phyloP scores from a whole-genome alignment of 2,329 filamentous ascomycete genomes.

The Fusarium zealandicum region DNA sequence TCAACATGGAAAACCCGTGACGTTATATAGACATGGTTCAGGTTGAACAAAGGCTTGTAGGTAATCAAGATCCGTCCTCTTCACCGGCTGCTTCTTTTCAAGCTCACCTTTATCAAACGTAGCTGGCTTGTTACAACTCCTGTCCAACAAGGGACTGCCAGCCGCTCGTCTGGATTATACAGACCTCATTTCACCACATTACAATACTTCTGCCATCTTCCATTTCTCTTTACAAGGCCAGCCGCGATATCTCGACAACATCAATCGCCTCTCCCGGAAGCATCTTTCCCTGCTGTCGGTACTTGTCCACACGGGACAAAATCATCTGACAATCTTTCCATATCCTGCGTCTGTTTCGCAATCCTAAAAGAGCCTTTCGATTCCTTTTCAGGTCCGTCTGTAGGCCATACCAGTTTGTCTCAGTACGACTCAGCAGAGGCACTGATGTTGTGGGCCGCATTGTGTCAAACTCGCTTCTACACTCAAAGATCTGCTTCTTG shows the following conservation, averaged over 20 bases:
- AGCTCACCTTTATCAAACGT: too few relatives aligned
- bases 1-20: too few relatives aligned
- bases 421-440: background rate
- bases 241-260: background rate
- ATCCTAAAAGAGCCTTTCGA: background rate
- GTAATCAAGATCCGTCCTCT: too few relatives aligned
- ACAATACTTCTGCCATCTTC: background rate
- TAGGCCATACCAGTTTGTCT: slow-evolving; percentile 3
- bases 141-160: too few relatives aligned
- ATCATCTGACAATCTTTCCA: slow-evolving; percentile 16
- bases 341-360: slow-evolving; percentile 14
- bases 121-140: too few relatives aligned
- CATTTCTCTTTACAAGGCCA: background rate
- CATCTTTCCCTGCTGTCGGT: slow-evolving; percentile 5
- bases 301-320: slow-evolving; percentile 7
- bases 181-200: background rate
- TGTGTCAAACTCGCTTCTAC: background rate
- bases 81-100: too few relatives aligned
- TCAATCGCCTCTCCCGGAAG: background rate
- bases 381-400: background rate
- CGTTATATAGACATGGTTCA: too few relatives aligned
- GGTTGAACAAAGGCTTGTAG: too few relatives aligned
- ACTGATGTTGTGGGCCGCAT: background rate
- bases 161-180: background rate
- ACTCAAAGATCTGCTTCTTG: background rate